phyloP scores from a whole-genome alignment of 192 early-diverging fungal species.

The Lobosporangium transversale region DNA sequence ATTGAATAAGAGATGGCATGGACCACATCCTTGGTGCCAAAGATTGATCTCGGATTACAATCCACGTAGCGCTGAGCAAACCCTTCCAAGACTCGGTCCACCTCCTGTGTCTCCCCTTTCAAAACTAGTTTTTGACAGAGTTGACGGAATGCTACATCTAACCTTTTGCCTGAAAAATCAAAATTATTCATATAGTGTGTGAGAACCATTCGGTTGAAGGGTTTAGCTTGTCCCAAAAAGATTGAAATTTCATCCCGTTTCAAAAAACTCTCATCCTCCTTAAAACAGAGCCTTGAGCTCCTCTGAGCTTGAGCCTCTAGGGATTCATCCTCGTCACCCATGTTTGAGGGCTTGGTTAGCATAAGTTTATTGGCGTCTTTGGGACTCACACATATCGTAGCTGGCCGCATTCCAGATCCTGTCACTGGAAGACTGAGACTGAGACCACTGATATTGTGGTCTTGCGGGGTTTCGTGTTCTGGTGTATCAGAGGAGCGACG shows the following conservation, averaged over 20 bases:
- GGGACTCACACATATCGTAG: conserved; percentile 21
- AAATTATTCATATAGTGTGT: conserved; percentile 80
- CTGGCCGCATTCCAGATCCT: conserved; percentile 3
- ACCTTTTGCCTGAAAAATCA: conserved; percentile 72
- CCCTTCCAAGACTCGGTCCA: conserved; percentile 89
- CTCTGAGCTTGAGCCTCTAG: conserved; percentile 3
- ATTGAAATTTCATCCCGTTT: conserved; percentile 57
- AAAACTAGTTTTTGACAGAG: conserved; percentile 83
- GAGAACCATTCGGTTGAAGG: conserved; percentile 67
- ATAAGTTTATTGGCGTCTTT: conserved; percentile 13
- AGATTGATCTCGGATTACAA: conserved; percentile 77
- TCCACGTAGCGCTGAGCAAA: conserved; percentile 84
- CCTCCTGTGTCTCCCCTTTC: conserved; percentile 92
- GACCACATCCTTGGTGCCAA: conserved; percentile 74
- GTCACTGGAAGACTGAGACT: neutral
- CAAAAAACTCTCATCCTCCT: conserved; percentile 59
- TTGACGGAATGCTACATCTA: conserved; percentile 83
- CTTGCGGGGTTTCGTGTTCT: neutral
- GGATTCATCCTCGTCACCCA: conserved; percentile 1
- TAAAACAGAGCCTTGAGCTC: conserved; percentile 35
- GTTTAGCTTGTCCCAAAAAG: conserved; percentile 63
- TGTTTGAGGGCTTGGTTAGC: conserved; percentile 2
- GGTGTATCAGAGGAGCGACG: neutral
- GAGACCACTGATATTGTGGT: neutral
- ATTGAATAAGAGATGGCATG: conserved; percentile 91